Evolutionary conservation across 2,329 filamentous ascomycete species (phyloP).

Genomic region (Venturia oleaginea): DNA sequence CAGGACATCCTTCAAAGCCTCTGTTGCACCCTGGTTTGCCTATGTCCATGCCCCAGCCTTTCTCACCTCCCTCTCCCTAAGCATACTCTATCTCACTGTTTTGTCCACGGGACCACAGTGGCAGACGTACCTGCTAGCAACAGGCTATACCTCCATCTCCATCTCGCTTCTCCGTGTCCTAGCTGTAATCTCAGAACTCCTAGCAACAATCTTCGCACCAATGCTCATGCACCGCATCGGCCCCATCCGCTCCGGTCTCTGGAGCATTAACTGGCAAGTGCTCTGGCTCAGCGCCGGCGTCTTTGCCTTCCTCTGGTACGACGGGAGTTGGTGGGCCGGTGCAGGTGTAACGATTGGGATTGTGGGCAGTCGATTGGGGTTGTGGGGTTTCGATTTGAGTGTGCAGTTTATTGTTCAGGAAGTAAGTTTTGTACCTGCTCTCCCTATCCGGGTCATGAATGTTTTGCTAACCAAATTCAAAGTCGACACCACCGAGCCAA

Average conservation of each 20-base stretch:
- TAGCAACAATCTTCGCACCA: conserved; percentile 53
- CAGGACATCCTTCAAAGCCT: conserved; percentile 16
- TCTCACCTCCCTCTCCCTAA: conserved; percentile 50
- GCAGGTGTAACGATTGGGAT: conserved; percentile 30
- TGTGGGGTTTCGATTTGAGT: conserved; percentile 41
- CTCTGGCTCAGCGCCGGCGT: conserved; percentile 38
- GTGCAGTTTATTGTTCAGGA: conserved; percentile 40
- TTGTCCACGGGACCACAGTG: conserved; percentile 53
- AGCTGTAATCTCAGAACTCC: conserved; percentile 48
- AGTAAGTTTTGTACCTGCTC: conserved; percentile 18
- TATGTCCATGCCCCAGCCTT: conserved; percentile 50
- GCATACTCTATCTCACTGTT: conserved; percentile 54
- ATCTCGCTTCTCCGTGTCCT: conserved; percentile 46
- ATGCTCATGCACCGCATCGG: conserved; percentile 42
- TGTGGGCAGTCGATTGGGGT: conserved; percentile 33
- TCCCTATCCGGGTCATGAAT: not conserved
- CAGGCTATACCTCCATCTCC: conserved; percentile 42
- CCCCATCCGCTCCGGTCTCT: conserved; percentile 56
- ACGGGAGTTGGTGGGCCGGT: conserved; percentile 14
- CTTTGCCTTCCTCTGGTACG: conserved; percentile 9
- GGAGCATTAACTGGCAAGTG: conserved; percentile 63
- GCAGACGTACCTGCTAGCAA: conserved; percentile 50
- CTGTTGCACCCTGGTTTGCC: conserved; percentile 25
- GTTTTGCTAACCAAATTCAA: not conserved
- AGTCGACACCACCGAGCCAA: conserved; percentile 20